Evolutionary conservation across 225 moss, liverwort and hornwort genomes (phyloP).

Genomic region (Lunularia cruciata): DNA sequence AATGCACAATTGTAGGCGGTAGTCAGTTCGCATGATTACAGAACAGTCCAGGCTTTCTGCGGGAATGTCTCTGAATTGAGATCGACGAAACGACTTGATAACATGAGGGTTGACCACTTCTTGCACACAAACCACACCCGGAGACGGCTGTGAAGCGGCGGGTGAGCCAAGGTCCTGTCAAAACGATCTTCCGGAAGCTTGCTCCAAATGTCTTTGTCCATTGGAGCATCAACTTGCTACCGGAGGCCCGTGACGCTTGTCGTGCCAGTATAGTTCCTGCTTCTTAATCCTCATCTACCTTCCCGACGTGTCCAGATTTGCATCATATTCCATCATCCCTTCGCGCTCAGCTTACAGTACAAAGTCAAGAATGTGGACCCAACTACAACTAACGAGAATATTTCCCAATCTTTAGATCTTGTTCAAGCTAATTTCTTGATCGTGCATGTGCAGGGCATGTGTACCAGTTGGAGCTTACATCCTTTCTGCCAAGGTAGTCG

Average conservation of each 20-base stretch:
- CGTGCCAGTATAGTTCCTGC: no score
- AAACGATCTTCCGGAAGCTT: constrained; percentile 66
- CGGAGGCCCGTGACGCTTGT: no score
- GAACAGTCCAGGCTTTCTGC: constrained; percentile 77
- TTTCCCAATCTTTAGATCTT: no score
- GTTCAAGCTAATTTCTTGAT: no score
- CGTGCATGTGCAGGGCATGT: constrained; percentile 51
- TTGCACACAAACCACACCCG: constrained; percentile 66
- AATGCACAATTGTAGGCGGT: constrained; percentile 63
- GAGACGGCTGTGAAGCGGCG: constrained; percentile 69
- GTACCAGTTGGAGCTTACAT: constrained; percentile 73
- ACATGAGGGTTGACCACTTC: constrained; percentile 53
- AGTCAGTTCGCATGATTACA: constrained; percentile 59
- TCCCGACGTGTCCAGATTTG: no score
- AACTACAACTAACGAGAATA: no score
- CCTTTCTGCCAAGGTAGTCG: constrained; percentile 75
- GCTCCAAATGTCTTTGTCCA: constrained; percentile 59
- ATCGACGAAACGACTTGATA: constrained; percentile 51
- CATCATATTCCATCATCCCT: no score
- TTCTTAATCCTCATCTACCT: no score
- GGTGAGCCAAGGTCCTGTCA: constrained; percentile 62
- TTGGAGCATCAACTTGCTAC: constrained; percentile 11
- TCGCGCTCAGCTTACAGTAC: no score
- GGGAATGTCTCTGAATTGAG: constrained; percentile 46
- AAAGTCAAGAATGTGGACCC: no score